A percentile compares a stretch with the other conserved stretches of the same genome.
Conservation (phyloP, 2,329 filamentous ascomycete genomes). For the Hawksworthiomyces lignivorus region DNA sequence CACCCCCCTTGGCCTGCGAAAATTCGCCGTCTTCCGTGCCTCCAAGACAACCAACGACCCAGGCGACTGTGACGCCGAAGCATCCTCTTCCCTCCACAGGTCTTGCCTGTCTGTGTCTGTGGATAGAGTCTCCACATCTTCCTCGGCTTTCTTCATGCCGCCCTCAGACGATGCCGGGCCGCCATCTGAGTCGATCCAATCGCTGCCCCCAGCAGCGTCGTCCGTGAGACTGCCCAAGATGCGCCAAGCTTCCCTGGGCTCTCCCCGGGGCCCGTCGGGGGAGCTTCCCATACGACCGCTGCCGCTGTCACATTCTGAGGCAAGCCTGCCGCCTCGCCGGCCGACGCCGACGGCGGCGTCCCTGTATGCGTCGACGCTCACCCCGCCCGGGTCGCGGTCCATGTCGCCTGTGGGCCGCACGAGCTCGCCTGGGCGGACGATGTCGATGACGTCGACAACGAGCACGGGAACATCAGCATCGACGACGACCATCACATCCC, state of each 20-base stretch:
- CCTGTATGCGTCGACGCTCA: conserved; percentile 57
- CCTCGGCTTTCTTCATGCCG: conserved; percentile 63
- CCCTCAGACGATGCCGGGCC: conserved; percentile 55
- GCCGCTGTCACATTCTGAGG: conserved; percentile 43
- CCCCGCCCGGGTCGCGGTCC: conserved; percentile 60
- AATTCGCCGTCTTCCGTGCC: not conserved
- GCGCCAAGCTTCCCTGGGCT: conserved; percentile 43
- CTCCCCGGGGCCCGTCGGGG: not conserved
- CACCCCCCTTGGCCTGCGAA: too few relatives aligned
- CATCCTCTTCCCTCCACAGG: not conserved
- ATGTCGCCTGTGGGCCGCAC: conserved; percentile 55
- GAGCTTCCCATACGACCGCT: conserved; percentile 15
- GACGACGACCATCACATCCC: not conserved
- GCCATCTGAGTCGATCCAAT: conserved; percentile 59
- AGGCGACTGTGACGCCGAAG: too few relatives aligned
- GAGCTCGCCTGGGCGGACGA: conserved; percentile 41
- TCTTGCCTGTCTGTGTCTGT: too few relatives aligned
- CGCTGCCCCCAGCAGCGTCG: conserved; percentile 61
- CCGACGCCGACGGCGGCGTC: conserved; percentile 52
- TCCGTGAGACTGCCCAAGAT: conserved; percentile 52
- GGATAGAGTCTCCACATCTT: too few relatives aligned
- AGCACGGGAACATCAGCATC: not conserved
- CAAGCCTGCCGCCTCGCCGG: conserved; percentile 41
- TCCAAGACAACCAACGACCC: not conserved
- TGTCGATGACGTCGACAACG: conserved; percentile 37